phyloP scores from a whole-genome alignment of 495 filamentous ascomycete species.

The Penicillium manginii region DNA sequence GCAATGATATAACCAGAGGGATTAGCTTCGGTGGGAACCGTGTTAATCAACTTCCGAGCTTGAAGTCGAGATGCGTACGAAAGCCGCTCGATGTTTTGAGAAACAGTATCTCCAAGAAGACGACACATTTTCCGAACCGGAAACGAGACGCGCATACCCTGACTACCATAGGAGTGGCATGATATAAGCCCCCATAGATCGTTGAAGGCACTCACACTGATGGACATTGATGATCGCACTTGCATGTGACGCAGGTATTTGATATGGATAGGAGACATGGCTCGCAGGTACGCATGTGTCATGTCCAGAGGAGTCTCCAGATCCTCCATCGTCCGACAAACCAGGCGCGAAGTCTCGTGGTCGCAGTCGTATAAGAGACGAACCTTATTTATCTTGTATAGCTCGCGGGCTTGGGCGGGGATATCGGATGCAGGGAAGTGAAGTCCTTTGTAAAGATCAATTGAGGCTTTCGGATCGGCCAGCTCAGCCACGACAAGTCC shows the following conservation, averaged over 20 bases:
- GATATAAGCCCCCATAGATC: constrained; percentile 91
- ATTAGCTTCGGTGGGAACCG: constrained; percentile 75
- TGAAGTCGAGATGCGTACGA: constrained; percentile 86
- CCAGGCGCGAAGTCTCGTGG: constrained; percentile 65
- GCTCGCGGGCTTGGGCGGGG: constrained; percentile 76
- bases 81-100: constrained; percentile 85
- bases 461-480: constrained; percentile 77
- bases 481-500: constrained; percentile 87
- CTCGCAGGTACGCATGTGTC: constrained; percentile 82
- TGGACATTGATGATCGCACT: constrained; percentile 90
- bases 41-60: constrained; percentile 44
- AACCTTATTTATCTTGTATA: constrained; percentile 68
- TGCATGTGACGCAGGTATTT: constrained; percentile 93
- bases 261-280: constrained; percentile 84
- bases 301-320: constrained; percentile 80
- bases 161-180: constrained; percentile 82
- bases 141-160: constrained; percentile 88
- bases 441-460: constrained; percentile 86
- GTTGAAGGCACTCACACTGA: constrained; percentile 83
- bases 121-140: constrained; percentile 93
- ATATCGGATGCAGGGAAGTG: constrained; percentile 94
- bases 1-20: constrained; percentile 93
- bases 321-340: constrained; percentile 78
- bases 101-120: constrained; percentile 85
- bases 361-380: constrained; percentile 45